Base-by-base conservation (phyloP, 345 rosid species). In the Eucalyptus shirleyi region DNA sequence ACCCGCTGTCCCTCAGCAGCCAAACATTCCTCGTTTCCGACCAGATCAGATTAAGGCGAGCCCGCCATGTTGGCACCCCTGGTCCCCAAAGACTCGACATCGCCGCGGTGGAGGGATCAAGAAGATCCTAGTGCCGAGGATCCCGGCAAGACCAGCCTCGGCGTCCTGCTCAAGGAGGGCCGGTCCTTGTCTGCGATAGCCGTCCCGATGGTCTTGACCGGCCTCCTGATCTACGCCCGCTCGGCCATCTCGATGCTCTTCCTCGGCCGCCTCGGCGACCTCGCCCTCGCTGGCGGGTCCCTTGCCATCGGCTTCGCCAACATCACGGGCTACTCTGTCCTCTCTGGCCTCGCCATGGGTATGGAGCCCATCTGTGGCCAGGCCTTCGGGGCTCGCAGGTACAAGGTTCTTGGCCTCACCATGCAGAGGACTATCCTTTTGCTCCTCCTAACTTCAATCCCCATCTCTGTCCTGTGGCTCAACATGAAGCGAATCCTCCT, bases 361-460 rank as follows among this genome's bases (percentile, higher is more conserved):
- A 96, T 97, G 99, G 99, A 97, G 89, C 96, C 99, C 87, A 95
- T 97, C 86, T 97, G 99, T 32, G 97, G 97, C 51, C 99, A 96
- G 91, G 98, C 98, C 91, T 96, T 95, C 89, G 99, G 98, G 87
- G 98, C 99, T 87, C 88, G 94, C 91, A 93, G 94, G 88, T 95
- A 91, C 91, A 94, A 92, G 92, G 95, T 96, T 88, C 94, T 97
- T 16, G 98, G 98, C 89, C 93, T 95, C 42, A 93, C 99, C 40
- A 51, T 96, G 90, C 98, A 96, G 88, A 92, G 95, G 91, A 93
- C 96, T 13, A 92, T 93, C 72, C 95, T 96, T 87, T 32, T 96
- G 89, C 98, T 97, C 49, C 90, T 97, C 72, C 89, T 91, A 18
- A 92, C 94, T 85, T 95, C 98, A 12, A 89, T 96, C 24, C 94